Evolutionary conservation across 2,329 filamentous ascomycete genomes (phyloP), one percentile per base, ranked within the genome.

Genomic region (Chaetomium sp.): DNA sequence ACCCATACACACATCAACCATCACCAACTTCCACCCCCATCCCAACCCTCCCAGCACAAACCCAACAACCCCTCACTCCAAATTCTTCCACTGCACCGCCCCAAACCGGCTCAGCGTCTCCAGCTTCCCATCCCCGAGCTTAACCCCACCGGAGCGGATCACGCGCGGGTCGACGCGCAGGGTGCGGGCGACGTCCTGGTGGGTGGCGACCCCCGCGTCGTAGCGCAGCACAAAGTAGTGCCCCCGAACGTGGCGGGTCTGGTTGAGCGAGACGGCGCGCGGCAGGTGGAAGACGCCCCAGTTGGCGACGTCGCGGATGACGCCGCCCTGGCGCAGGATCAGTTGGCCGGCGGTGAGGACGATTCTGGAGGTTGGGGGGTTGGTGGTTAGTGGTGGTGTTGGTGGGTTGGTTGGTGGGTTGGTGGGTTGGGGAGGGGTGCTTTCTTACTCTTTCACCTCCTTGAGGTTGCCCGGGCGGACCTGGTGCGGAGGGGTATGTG

Each of bases 161-260:
- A 98, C 91, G 64, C 95, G 84, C 49, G 95, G 94, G 79, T 99
- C 95, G 70, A 96, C 83, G 58, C 87, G 85, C 70, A 99, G 83
- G 21, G 91, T 94, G 66, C 84, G 84, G 67, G 89, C 85, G 49
- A 99, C 85, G 51, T 87, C 83, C 70, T 90, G 81, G 78, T 98
- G 94, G 8, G 91, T 89, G 58, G 82, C 78, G 8, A 88, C 80
- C 65, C 88, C 90, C 63, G 90, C 81, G 77, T 99, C 95, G 83
- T 97, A 99, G 72, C 95, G 91, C 90, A 99, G 91, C 74, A 96
- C 90, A 78, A 99, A 99, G 84, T 99, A 96, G 82, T 98, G 93
- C 62, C 95, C 95, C 71, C 88, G 85, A 69, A 86, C 86, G 84
- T 98, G 90, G 70, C 87, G 88, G 72, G 90, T 87, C 80, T 97